These are phyloP conservation scores for Candida namnaoensis DNA, from an alignment of 805 yeast species.

Conservation along the genomic window DNA sequence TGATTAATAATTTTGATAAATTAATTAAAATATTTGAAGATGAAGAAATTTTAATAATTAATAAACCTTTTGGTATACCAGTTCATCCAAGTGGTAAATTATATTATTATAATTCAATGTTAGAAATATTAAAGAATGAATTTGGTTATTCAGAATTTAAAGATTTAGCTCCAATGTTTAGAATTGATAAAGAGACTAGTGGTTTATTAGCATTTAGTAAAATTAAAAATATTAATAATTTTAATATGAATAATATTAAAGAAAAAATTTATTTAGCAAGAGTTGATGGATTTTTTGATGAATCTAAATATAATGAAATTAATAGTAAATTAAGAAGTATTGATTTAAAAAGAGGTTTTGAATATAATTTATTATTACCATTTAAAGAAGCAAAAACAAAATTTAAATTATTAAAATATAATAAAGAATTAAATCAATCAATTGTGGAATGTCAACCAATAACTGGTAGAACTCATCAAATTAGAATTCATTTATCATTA, in stretches of 20 bases:
- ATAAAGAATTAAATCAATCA: conserved; percentile 46
- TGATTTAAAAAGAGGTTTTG: conserved; percentile 63
- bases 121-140: conserved; percentile 70
- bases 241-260: conserved; percentile 56
- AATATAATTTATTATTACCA: conserved; percentile 33
- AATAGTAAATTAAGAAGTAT: conserved; percentile 49
- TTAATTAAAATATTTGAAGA: conserved; percentile 54
- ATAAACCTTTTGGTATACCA: conserved; percentile 92
- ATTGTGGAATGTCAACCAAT: conserved; percentile 78
- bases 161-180: conserved; percentile 81
- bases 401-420: conserved; percentile 60
- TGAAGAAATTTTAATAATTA: conserved; percentile 71
- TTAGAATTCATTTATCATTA: conserved; percentile 84
- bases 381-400: conserved; percentile 65
- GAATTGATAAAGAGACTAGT: conserved; percentile 85
- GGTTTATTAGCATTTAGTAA: conserved; percentile 93
- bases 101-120: conserved; percentile 65
- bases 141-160: conserved; percentile 36
- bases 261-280: conserved; percentile 77
- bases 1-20: too few species aligned
- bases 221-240: conserved; percentile 40
- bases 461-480: conserved; percentile 95
- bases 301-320: not conserved
- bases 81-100: conserved; percentile 88
- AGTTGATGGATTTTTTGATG: conserved; percentile 85